Base-by-base conservation (phyloP, 164 flowering plant species). In the Magnolia sinica region DNA sequence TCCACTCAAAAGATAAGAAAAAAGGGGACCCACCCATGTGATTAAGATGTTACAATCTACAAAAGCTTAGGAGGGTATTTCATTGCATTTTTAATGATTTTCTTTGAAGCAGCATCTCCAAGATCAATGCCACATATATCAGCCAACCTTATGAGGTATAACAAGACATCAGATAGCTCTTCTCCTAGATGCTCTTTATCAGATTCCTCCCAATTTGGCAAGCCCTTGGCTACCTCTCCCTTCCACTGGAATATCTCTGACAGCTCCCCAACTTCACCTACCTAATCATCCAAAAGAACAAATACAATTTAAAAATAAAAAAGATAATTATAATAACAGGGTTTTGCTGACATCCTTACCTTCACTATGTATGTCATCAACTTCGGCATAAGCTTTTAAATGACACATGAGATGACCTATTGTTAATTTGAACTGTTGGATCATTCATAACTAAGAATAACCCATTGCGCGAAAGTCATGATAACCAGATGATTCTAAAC, bases 241-340 rank as follows among this genome's bases (percentile, higher is more conserved):
- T 74, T 87, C 92, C 92, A 89, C 67, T 89, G 92, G 78, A 89
- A 89, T 82, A 89, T 87, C 76, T 89, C 89, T 75, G 92, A 86
- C 52, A 89, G 80, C 86, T 89, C 92, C 63, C 92, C 92, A 20
- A 89, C 90, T 76, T 89, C 92, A 45, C 90, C 92, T 0, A 89
- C 86, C 92, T 89, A 20, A 5, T 31, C 67, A 59, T n/a, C 65
- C 69, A 76, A 11, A 73, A 59, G 61, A 73, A 59, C 27, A 65
- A 65, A 65, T 10, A 65, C 13, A 65, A 13, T 8, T 9, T 22
- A 29, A 16, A 65, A 23, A 65, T 1, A 65, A 65, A 22, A 10
- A 65, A 65, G 5, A 65, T 37, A 37, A 37, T 37, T 37, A 37
- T 37, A 37, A 37, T 37, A 37, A 37, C 7, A 37, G 45, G 45